A percentile compares a stretch with the other conserved stretches of the same genome.
Evolutionary conservation across 75 land plant genomes (phyloP).

Genomic region (Cryptomeria japonica): DNA sequence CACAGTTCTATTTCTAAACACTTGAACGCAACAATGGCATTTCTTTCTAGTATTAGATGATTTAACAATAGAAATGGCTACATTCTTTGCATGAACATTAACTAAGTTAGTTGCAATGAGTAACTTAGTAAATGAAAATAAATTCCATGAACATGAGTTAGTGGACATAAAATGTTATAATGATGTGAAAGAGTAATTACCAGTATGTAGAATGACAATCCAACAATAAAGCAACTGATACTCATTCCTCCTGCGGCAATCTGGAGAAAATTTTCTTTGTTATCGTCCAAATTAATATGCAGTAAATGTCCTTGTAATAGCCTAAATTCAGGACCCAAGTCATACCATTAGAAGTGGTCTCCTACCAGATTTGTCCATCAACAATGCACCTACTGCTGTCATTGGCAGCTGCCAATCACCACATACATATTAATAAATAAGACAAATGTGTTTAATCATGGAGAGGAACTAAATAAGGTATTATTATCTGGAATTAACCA

Average conservation of each 20-base stretch:
- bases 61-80: neutral
- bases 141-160: neutral
- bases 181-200: neutral
- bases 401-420: constrained; percentile 1
- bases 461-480: neutral
- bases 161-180: neutral
- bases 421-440: neutral
- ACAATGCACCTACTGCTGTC: constrained; percentile 21
- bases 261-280: neutral
- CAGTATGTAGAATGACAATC: neutral
- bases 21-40: neutral
- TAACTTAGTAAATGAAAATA: neutral
- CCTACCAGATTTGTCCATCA: constrained; percentile 74
- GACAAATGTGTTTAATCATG: neutral
- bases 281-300: neutral
- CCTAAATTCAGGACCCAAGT: neutral
- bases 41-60: neutral
- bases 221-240: neutral
- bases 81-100: neutral
- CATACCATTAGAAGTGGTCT: constrained; percentile 64
- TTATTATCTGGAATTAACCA: neutral
- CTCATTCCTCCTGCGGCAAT: constrained; percentile 1
- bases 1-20: neutral
- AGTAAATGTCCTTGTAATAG: neutral
- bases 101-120: neutral